These are phyloP conservation scores for Coffea eugenioides DNA, from an alignment of 257 asterid genomes.

Conservation along the genomic window DNA sequence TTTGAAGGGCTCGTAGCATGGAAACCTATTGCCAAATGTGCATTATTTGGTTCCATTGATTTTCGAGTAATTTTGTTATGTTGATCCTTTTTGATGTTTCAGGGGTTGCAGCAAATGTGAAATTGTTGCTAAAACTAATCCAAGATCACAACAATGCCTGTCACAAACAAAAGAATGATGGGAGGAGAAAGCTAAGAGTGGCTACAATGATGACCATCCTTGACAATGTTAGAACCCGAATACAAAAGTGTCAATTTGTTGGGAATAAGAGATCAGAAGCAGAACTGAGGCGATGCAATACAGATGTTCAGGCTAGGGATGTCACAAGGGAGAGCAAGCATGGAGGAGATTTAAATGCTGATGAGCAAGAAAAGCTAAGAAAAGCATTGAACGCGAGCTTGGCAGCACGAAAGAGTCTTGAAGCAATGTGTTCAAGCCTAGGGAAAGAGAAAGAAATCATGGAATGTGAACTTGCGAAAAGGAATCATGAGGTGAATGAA, in stretches of 20 bases:
- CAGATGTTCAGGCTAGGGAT: slow-evolving; percentile 28
- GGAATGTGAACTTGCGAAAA: slow-evolving; percentile 57
- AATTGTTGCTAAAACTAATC: slow-evolving; percentile 60
- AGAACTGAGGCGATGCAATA: slow-evolving; percentile 41
- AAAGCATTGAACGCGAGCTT: slow-evolving; percentile 47
- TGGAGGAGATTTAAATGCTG: slow-evolving; percentile 14
- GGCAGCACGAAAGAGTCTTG: slow-evolving; percentile 61
- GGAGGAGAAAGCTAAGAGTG: slow-evolving; percentile 77
- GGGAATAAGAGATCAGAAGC: slow-evolving; percentile 35
- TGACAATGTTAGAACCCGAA: slow-evolving; percentile 53
- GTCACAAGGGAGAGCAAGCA: slow-evolving; percentile 33
- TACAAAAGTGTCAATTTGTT: slow-evolving; percentile 66
- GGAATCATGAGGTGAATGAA: slow-evolving; percentile 45
- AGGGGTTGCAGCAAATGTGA: slow-evolving; percentile 74
- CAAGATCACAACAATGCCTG: slow-evolving; percentile 75
- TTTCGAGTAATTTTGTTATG: neutral
- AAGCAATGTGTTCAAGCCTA: slow-evolving; percentile 64
- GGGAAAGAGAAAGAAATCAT: slow-evolving; percentile 79
- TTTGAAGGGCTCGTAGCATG: too few relatives aligned
- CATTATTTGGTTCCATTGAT: neutral
- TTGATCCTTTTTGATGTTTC: slow-evolving; percentile 1
- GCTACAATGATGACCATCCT: slow-evolving; percentile 83
- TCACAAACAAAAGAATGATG: slow-evolving; percentile 48
- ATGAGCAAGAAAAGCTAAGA: slow-evolving; percentile 54
- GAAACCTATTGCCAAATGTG: neutral